Percentiles rank a stretch among this genome's conserved stretches.
phyloP scores from a whole-genome alignment of 2,329 filamentous ascomycete species.

The Fusarium solani-melongenae region DNA sequence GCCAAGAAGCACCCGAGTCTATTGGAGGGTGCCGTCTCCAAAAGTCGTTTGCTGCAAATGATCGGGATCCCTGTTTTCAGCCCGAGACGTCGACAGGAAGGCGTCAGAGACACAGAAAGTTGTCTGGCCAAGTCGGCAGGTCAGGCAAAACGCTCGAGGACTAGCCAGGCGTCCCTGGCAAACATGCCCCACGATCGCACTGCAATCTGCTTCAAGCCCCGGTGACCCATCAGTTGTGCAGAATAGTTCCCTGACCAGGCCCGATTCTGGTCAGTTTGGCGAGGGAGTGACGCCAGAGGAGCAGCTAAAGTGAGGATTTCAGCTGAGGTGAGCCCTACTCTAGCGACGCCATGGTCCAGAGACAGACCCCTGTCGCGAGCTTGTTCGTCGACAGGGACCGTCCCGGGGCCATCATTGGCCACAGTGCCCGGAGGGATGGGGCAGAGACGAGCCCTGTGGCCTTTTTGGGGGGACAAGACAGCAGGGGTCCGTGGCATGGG shows the following conservation, averaged over 20 bases:
- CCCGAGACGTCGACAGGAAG: constrained; percentile 38
- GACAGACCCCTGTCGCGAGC: constrained; percentile 39
- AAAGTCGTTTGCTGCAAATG: constrained; percentile 34
- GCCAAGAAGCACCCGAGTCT: constrained; percentile 18
- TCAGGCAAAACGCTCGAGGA: constrained; percentile 6
- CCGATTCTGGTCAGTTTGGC: constrained; percentile 31
- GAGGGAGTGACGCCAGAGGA: constrained; percentile 43
- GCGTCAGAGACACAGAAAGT: constrained; percentile 36
- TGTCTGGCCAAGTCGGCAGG: constrained; percentile 21
- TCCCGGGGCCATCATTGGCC: constrained; percentile 42
- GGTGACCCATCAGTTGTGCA: constrained; percentile 32
- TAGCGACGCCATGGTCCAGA: constrained; percentile 41
- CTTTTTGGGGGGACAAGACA: constrained; percentile 22
- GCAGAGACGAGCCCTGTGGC: constrained; percentile 26
- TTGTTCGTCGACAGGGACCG: constrained; percentile 44
- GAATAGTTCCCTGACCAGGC: constrained; percentile 32
- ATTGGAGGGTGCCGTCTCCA: constrained; percentile 13
- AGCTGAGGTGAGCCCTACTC: constrained; percentile 54
- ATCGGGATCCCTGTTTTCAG: constrained; percentile 46
- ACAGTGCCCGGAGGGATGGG: constrained; percentile 7
- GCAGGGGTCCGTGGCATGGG: constrained; percentile 15
- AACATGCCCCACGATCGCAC: constrained; percentile 44
- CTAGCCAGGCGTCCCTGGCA: constrained; percentile 35
- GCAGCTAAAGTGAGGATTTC: constrained; percentile 45
- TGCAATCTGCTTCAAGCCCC: constrained; percentile 42